Percentiles rank a stretch among this genome's conserved stretches.
These are phyloP conservation scores for Hortiboletus rubellus DNA, from an alignment of 1,284 basidiomycete genomes.

Conservation along the genomic window DNA sequence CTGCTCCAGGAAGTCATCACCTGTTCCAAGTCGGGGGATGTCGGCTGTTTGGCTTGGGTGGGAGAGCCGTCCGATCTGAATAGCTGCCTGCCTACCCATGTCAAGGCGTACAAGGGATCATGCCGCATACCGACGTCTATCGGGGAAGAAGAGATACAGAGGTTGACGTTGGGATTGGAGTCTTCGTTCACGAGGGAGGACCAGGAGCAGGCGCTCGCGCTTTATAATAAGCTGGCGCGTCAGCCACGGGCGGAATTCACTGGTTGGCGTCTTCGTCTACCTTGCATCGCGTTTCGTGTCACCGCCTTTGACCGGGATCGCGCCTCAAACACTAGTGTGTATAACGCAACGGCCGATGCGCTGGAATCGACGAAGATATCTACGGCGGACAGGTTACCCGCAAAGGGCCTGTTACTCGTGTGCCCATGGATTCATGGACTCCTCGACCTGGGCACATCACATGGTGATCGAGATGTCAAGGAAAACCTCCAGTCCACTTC, in stretches of 20 bases:
- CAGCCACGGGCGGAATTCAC: slow-evolving; percentile 1
- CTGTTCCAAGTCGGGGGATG: slow-evolving; percentile 6
- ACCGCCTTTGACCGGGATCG: background rate
- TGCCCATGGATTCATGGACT: slow-evolving; percentile 15
- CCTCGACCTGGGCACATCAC: background rate
- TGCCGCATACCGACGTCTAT: background rate
- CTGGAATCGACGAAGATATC: background rate
- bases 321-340: background rate
- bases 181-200: background rate
- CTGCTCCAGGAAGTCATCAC: slow-evolving; percentile 14
- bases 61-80: slow-evolving; percentile 17
- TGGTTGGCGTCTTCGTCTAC: slow-evolving; percentile 4
- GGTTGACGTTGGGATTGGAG: background rate
- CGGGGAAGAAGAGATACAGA: background rate
- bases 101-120: background rate
- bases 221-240: background rate
- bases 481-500: background rate
- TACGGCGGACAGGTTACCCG: background rate
- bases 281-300: slow-evolving; percentile 7
- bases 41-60: slow-evolving; percentile 15
- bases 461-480: background rate
- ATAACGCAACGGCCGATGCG: background rate
- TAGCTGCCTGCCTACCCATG: slow-evolving; percentile 3
- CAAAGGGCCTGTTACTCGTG: slow-evolving; percentile 5
- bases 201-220: background rate